Percentiles rank a stretch among this genome's conserved stretches.
phyloP scores from a whole-genome alignment of 495 filamentous ascomycete genomes.

The Annulohypoxylon moriforme region DNA sequence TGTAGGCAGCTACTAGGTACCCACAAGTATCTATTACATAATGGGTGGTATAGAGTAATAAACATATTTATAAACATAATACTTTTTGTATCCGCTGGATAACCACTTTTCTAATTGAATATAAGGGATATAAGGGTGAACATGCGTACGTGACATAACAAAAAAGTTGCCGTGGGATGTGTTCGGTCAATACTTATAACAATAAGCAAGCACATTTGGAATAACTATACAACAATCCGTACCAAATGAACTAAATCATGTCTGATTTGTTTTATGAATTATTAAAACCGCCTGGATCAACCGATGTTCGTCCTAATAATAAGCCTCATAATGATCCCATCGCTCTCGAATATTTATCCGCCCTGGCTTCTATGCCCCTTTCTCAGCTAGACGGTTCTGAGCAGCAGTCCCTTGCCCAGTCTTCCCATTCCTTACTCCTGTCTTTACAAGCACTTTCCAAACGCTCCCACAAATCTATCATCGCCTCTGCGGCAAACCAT shows the following conservation, averaged over 20 bases:
- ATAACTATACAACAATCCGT: background rate
- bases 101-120: too few species aligned
- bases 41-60: background rate
- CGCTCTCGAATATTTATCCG: constrained; percentile 82
- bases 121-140: too few species aligned
- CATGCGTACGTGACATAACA: background rate
- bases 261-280: constrained; percentile 79
- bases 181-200: background rate
- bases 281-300: constrained; percentile 53
- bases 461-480: constrained; percentile 89
- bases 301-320: constrained; percentile 57
- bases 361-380: constrained; percentile 82
- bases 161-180: background rate
- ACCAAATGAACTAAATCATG: constrained; percentile 55
- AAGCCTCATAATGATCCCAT: constrained; percentile 71
- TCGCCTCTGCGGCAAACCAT: constrained; percentile 81
- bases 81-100: too few species aligned
- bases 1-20: too few species aligned
- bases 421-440: constrained; percentile 82
- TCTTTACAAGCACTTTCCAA: constrained; percentile 91
- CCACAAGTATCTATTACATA: too few species aligned
- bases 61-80: background rate
- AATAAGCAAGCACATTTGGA: too few species aligned
- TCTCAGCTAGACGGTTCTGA: constrained; percentile 78
- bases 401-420: constrained; percentile 80